Conservation (phyloP, 2,329 filamentous ascomycete genomes). For the Teratosphaeria nubilosa region DNA sequence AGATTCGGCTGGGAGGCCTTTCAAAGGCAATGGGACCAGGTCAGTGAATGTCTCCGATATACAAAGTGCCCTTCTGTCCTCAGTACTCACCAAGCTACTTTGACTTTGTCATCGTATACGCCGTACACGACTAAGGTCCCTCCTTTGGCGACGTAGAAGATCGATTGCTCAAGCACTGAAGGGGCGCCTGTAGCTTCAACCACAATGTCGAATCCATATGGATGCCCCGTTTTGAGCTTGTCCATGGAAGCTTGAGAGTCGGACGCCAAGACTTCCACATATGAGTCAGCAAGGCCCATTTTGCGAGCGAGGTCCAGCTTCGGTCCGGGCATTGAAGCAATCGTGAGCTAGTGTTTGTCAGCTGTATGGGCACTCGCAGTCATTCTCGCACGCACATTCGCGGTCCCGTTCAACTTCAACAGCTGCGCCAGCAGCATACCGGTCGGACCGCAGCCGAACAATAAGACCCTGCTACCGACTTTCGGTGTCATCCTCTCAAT, state of each 20-base stretch:
- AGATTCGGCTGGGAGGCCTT: conserved; percentile 59
- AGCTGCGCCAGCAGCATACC: conserved; percentile 45
- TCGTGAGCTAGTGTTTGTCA: conserved; percentile 7
- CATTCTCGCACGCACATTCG: conserved; percentile 55
- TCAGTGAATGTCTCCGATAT: no score
- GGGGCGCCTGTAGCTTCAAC: conserved; percentile 61
- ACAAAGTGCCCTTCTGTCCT: no score
- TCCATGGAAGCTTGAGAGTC: conserved; percentile 51
- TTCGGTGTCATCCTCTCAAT: conserved; percentile 6
- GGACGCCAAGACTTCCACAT: conserved; percentile 36
- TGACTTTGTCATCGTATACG: conserved; percentile 54
- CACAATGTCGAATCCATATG: conserved; percentile 64
- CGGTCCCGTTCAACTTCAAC: conserved; percentile 55
- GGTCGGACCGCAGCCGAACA: conserved; percentile 5
- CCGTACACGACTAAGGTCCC: conserved; percentile 64
- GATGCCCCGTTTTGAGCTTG: conserved; percentile 53
- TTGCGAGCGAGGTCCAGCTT: conserved; percentile 58
- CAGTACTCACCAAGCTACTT: conserved; percentile 43
- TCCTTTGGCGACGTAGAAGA: conserved; percentile 61
- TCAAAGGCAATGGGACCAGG: no score
- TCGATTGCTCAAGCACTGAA: conserved; percentile 59
- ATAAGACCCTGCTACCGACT: conserved; percentile 4
- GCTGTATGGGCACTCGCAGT: conserved; percentile 32
- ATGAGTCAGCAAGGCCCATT: conserved; percentile 39
- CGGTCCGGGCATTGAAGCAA: conserved; percentile 35